Evolutionary conservation across 1,284 basidiomycete species (phyloP).

Genomic region (Rhodotorula sp.): DNA sequence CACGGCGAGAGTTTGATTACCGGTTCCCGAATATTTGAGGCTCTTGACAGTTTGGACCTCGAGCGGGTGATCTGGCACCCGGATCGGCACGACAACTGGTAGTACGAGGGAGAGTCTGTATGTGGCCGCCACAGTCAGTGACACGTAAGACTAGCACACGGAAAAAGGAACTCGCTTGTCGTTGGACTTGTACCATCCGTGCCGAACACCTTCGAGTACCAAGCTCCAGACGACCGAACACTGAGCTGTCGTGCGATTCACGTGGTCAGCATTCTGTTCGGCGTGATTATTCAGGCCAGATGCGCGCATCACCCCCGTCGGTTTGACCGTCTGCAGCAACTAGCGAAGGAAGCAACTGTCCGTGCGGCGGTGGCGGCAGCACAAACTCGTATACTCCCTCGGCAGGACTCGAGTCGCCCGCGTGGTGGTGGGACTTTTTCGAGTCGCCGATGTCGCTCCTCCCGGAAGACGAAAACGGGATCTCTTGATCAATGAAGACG

Average conservation of each 20-base stretch:
- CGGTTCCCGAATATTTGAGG: constrained; percentile 17
- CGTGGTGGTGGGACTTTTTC: background rate
- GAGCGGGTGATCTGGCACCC: too few relatives aligned
- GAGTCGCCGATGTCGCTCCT: background rate
- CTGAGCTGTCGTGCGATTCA: background rate
- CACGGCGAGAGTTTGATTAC: background rate
- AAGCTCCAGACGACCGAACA: constrained; percentile 15
- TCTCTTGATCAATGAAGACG: constrained; percentile 13
- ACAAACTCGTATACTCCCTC: constrained; percentile 22
- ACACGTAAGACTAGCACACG: too few relatives aligned
- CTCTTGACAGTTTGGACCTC: background rate
- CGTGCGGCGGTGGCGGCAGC: constrained; percentile 4
- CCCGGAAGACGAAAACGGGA: constrained; percentile 9
- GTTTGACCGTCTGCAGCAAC: background rate
- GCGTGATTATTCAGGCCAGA: too few relatives aligned
- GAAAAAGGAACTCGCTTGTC: constrained; percentile 19
- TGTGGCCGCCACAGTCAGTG: background rate
- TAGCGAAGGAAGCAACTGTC: constrained; percentile 14
- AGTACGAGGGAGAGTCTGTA: constrained; percentile 23
- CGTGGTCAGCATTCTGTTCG: too few relatives aligned
- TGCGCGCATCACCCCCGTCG: constrained; percentile 7
- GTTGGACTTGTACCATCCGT: constrained; percentile 24
- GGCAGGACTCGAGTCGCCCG: background rate
- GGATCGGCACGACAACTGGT: constrained; percentile 19
- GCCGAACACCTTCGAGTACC: constrained; percentile 13